A percentile compares a stretch with the other conserved stretches of the same genome.
Conservation (phyloP, 75 land plant species). For the Ceratopteris richardii region DNA sequence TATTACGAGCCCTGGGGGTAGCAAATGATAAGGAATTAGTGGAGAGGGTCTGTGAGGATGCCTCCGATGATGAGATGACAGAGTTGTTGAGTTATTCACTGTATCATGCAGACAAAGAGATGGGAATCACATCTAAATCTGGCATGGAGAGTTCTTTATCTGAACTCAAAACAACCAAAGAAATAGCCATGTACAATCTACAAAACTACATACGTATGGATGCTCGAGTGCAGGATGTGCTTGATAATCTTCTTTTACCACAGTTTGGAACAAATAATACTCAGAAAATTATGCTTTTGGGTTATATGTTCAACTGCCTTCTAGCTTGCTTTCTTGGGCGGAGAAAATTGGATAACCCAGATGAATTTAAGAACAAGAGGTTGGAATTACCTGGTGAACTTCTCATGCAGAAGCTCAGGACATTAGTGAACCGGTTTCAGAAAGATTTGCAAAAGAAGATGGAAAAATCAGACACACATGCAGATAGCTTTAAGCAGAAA, state of each 20-base stretch:
- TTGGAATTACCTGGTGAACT: slow-evolving; percentile 70
- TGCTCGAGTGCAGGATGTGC: slow-evolving; percentile 28
- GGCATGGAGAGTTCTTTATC: background rate
- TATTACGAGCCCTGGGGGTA: slow-evolving; percentile 1
- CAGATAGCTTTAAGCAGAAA: background rate
- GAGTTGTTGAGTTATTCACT: background rate
- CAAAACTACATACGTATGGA: background rate
- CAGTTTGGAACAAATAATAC: slow-evolving; percentile 15
- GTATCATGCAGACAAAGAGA: slow-evolving; percentile 1
- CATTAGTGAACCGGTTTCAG: slow-evolving; percentile 16
- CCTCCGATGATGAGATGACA: background rate
- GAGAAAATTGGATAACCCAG: slow-evolving; percentile 55
- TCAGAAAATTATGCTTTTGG: slow-evolving; percentile 61
- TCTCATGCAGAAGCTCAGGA: slow-evolving; percentile 50
- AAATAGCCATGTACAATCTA: background rate
- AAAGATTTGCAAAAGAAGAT: background rate
- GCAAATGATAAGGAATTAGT: slow-evolving; percentile 5
- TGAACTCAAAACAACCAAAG: background rate
- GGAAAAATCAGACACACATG: background rate
- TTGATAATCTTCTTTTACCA: slow-evolving; percentile 42
- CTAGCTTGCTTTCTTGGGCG: slow-evolving; percentile 48
- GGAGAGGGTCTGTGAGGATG: slow-evolving; percentile 1
- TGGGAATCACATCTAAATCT: background rate
- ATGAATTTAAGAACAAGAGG: slow-evolving; percentile 78
- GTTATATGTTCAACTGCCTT: slow-evolving; percentile 71